A percentile compares a stretch with the other conserved stretches of the same genome.
phyloP scores from a whole-genome alignment of 2,329 filamentous ascomycete species.

The Stromatinia cepivora region DNA sequence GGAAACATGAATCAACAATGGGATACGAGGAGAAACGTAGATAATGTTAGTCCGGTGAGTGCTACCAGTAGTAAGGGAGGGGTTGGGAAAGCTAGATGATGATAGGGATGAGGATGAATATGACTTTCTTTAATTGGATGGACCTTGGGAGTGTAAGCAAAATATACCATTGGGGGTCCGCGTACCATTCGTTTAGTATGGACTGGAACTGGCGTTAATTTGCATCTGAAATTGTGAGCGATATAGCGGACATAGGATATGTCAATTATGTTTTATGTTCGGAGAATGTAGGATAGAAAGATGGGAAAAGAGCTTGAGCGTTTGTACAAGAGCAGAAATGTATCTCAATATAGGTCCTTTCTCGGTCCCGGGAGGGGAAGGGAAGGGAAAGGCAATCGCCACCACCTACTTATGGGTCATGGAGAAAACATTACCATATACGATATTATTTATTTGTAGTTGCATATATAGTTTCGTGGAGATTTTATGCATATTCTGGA shows the following conservation, averaged over 20 bases:
- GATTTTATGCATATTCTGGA: slow-evolving; percentile 8
- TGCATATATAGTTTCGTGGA: slow-evolving; percentile 2
- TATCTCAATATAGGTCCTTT: too few relatives aligned
- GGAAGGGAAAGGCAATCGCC: not conserved
- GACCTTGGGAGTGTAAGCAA: slow-evolving; percentile 16
- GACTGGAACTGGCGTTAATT: slow-evolving; percentile 18
- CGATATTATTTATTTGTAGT: slow-evolving; percentile 16
- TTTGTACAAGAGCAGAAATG: slow-evolving; percentile 10
- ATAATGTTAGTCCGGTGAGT: slow-evolving; percentile 31
- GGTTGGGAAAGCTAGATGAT: slow-evolving; percentile 36
- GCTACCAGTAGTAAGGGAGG: slow-evolving; percentile 29
- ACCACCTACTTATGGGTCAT: not conserved
- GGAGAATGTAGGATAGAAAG: not conserved
- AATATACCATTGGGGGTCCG: slow-evolving; percentile 19
- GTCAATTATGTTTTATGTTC: not conserved
- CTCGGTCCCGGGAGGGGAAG: not conserved
- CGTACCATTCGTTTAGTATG: slow-evolving; percentile 20
- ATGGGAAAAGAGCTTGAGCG: not conserved
- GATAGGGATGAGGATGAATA: slow-evolving; percentile 9
- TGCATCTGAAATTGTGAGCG: not conserved
- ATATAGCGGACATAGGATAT: slow-evolving; percentile 2
- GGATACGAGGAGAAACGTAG: slow-evolving; percentile 24
- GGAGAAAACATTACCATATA: not conserved
- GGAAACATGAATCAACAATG: slow-evolving; percentile 20
- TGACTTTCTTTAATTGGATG: slow-evolving; percentile 19